A percentile compares a stretch with the other conserved stretches of the same genome.
Evolutionary conservation across 2,329 filamentous ascomycete species (phyloP).

Genomic region (Sclerotiophoma versabilis): DNA sequence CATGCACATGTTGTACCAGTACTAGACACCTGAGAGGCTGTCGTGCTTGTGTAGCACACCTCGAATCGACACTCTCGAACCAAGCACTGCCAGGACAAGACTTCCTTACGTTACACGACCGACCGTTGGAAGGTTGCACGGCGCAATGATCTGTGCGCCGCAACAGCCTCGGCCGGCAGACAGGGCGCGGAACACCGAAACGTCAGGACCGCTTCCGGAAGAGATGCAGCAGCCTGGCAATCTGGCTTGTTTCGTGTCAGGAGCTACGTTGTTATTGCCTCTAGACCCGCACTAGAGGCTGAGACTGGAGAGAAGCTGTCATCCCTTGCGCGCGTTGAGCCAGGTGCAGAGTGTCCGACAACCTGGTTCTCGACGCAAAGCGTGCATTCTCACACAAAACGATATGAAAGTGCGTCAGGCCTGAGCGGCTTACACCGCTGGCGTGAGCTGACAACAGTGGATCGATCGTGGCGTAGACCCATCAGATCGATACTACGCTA

Average conservation of each 20-base stretch:
- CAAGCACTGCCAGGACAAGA: constrained; percentile 8
- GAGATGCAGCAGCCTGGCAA: constrained; percentile 24
- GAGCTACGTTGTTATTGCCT: constrained; percentile 9
- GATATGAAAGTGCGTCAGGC: constrained; percentile 24
- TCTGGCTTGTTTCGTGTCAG: constrained; percentile 17
- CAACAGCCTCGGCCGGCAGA: constrained; percentile 22
- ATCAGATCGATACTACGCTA: background rate
- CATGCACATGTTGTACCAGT: constrained; percentile 10
- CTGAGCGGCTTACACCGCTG: constrained; percentile 11
- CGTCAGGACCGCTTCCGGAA: constrained; percentile 25
- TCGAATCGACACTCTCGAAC: constrained; percentile 5
- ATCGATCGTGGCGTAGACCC: background rate
- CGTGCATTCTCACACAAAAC: constrained; percentile 26
- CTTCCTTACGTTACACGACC: constrained; percentile 17
- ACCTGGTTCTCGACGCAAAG: constrained; percentile 31
- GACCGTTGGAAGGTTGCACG: constrained; percentile 24
- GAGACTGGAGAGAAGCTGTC: constrained; percentile 3
- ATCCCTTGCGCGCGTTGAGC: constrained; percentile 31
- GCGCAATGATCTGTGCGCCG: constrained; percentile 11
- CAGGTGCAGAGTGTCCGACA: constrained; percentile 21
- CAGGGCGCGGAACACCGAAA: constrained; percentile 20
- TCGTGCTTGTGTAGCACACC: constrained; percentile 14
- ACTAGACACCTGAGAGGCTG: constrained; percentile 13
- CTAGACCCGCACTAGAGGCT: constrained; percentile 13
- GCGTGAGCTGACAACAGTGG: constrained; percentile 7